These are phyloP conservation scores for Xylaria scruposa DNA, from an alignment of 495 filamentous ascomycete species.

Conservation along the genomic window DNA sequence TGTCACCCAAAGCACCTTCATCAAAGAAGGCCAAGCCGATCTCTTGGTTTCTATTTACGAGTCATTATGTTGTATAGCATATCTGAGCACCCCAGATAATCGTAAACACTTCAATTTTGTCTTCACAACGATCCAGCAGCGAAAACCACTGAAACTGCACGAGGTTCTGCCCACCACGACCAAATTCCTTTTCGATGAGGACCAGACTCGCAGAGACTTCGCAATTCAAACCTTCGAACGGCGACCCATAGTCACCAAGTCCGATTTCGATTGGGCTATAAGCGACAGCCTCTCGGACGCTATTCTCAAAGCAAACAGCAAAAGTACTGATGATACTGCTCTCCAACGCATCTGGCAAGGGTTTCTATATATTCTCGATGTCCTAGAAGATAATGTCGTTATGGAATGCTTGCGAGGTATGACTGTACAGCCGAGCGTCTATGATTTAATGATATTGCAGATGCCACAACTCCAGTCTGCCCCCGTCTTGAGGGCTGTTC, in stretches of 20 bases:
- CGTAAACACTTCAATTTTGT: slow-evolving; percentile 71
- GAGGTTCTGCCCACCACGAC: slow-evolving; percentile 80
- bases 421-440: slow-evolving; percentile 73
- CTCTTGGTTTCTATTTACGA: slow-evolving; percentile 59
- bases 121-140: slow-evolving; percentile 77
- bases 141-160: slow-evolving; percentile 70
- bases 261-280: slow-evolving; percentile 85
- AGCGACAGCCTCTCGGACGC: slow-evolving; percentile 63
- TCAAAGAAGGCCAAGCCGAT: slow-evolving; percentile 42
- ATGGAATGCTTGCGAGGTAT: slow-evolving; percentile 78
- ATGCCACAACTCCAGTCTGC: slow-evolving; percentile 62
- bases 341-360: slow-evolving; percentile 77
- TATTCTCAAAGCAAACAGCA: slow-evolving; percentile 57
- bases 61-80: slow-evolving; percentile 59
- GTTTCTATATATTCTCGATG: slow-evolving; percentile 70
- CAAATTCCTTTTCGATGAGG: slow-evolving; percentile 76
- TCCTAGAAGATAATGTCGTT: slow-evolving; percentile 75
- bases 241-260: slow-evolving; percentile 61
- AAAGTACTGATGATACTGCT: slow-evolving; percentile 44
- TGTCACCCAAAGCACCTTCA: slow-evolving; percentile 40
- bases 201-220: slow-evolving; percentile 66
- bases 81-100: slow-evolving; percentile 48
- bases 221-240: slow-evolving; percentile 71
- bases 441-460: slow-evolving; percentile 77
- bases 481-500: slow-evolving; percentile 63